A percentile compares a stretch with the other conserved stretches of the same genome.
Conservation (phyloP, 2,329 filamentous ascomycete genomes). For the Aureobasidium sp. region DNA sequence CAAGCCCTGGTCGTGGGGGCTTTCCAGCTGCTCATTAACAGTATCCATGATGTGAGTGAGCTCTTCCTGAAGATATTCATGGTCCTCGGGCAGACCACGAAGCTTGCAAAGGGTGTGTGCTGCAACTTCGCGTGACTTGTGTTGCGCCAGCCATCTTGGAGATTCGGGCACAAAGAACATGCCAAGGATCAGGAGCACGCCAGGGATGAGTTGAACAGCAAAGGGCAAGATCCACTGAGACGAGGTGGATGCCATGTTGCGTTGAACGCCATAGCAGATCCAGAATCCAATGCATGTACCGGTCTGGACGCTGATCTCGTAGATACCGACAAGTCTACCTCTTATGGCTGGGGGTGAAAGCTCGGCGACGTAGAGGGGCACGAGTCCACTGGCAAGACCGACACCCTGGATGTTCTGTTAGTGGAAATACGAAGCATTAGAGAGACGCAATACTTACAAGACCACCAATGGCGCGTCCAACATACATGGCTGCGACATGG, state of each 20-base stretch:
- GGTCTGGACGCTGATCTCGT: constrained; percentile 29
- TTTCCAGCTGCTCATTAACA: constrained; percentile 8
- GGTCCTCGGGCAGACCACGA: constrained; percentile 20
- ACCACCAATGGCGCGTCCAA: constrained; percentile 22
- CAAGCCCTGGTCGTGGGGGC: constrained; percentile 58
- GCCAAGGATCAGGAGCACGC: constrained; percentile 25
- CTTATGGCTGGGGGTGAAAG: constrained; percentile 29
- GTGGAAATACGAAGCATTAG: background rate
- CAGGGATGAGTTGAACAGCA: constrained; percentile 30
- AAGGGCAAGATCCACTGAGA: constrained; percentile 27
- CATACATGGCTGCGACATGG: constrained; percentile 40
- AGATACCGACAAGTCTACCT: constrained; percentile 29
- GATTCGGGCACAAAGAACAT: constrained; percentile 29
- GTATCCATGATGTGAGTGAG: constrained; percentile 26
- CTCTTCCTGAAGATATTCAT: constrained; percentile 26
- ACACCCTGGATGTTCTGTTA: constrained; percentile 16
- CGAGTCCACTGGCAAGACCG: constrained; percentile 28
- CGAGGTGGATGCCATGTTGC: constrained; percentile 21
- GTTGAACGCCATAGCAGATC: constrained; percentile 31
- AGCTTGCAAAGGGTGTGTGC: constrained; percentile 20
- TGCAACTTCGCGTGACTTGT: constrained; percentile 20
- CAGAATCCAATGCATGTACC: constrained; percentile 32
- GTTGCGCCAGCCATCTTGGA: constrained; percentile 27
- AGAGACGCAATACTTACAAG: constrained; percentile 9
- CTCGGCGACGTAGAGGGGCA: constrained; percentile 32